Evolutionary conservation across 768 basidiomycete genomes (phyloP).

Genomic region (Pleurotus eryngii): DNA sequence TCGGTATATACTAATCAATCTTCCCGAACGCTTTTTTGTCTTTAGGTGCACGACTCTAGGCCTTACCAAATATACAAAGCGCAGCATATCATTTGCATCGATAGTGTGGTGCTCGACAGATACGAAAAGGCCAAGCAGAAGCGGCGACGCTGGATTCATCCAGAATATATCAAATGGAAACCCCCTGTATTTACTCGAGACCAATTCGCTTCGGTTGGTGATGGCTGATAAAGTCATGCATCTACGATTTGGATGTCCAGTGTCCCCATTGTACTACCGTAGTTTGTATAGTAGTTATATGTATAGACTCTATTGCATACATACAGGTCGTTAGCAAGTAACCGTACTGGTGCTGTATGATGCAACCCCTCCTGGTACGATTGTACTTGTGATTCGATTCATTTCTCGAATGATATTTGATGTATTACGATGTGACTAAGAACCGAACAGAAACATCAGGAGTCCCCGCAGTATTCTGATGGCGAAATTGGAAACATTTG

Average conservation of each 20-base stretch:
- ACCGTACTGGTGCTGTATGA: too few relatives aligned
- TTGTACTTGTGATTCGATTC: too few relatives aligned
- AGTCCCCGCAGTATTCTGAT: too few relatives aligned
- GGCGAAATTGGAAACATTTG: too few relatives aligned
- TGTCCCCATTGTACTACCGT: neutral
- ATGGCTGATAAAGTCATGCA: neutral
- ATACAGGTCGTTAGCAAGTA: too few relatives aligned
- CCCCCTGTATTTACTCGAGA: conserved; percentile 91
- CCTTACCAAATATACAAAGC: conserved; percentile 97
- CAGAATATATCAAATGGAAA: conserved; percentile 87
- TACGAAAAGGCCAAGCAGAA: conserved; percentile 84
- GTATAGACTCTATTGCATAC: neutral
- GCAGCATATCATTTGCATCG: conserved; percentile 88
- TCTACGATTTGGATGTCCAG: neutral
- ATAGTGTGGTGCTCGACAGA: conserved; percentile 87
- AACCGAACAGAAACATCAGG: too few relatives aligned
- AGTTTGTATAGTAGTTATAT: conserved; percentile 9
- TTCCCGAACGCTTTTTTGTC: neutral
- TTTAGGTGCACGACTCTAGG: conserved; percentile 90
- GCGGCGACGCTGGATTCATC: conserved; percentile 70
- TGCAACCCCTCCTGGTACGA: too few relatives aligned
- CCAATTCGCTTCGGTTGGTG: conserved; percentile 78
- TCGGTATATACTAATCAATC: conserved; percentile 4
- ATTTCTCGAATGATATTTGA: too few relatives aligned
- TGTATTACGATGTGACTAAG: too few relatives aligned